Conservation (phyloP, 345 rosid species). For the Pseudoturritis turrita region DNA sequence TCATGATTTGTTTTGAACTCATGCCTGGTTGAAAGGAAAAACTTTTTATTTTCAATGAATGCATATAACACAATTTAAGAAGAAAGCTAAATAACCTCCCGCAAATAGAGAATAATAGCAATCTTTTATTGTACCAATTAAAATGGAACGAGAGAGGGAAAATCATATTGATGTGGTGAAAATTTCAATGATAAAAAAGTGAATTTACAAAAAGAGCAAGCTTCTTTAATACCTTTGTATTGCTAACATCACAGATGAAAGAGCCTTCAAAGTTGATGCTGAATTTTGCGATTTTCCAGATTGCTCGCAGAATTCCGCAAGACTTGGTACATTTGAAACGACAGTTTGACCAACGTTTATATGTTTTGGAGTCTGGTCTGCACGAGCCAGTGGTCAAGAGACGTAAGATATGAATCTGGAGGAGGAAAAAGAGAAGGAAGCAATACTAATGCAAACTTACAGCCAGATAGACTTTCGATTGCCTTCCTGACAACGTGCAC, state of each 20-base stretch:
- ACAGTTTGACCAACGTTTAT: conserved; percentile 54
- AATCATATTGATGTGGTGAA: background rate
- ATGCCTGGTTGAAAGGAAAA: conserved; percentile 48
- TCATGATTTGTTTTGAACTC: conserved; percentile 85
- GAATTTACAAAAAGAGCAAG: background rate
- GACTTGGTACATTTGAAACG: conserved; percentile 67
- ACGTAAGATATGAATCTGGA: conserved; percentile 5
- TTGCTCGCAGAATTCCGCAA: conserved; percentile 49
- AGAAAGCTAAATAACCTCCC: background rate
- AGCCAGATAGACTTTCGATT: conserved; percentile 71
- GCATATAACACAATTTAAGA: background rate
- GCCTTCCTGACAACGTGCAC: conserved; percentile 66
- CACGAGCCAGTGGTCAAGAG: conserved; percentile 10
- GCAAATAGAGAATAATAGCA: background rate
- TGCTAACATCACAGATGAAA: conserved; percentile 70
- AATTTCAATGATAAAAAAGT: background rate
- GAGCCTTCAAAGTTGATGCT: conserved; percentile 55
- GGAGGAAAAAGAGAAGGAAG: background rate
- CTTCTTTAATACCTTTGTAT: conserved; percentile 58
- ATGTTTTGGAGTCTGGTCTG: conserved; percentile 79
- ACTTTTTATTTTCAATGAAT: background rate
- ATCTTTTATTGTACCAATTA: background rate
- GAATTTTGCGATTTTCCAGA: conserved; percentile 46
- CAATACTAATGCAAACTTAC: conserved; percentile 46
- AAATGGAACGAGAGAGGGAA: background rate